These are phyloP conservation scores for Chaetomium cochliodes DNA, from an alignment of 495 filamentous ascomycete species.

Conservation along the genomic window DNA sequence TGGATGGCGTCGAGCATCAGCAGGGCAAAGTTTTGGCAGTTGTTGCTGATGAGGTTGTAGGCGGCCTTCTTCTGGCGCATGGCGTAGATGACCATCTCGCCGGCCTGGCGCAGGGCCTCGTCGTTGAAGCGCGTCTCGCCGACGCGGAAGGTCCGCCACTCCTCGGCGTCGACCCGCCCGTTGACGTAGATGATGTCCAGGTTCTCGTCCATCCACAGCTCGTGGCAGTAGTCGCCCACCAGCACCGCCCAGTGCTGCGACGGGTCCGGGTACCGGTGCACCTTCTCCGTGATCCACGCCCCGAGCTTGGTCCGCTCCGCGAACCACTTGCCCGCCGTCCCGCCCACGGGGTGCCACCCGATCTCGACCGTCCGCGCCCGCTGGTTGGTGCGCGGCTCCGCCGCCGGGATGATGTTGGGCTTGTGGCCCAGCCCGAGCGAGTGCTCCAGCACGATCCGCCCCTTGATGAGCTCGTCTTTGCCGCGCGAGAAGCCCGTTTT, in stretches of 20 bases:
- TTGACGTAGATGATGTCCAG: slow-evolving; percentile 50
- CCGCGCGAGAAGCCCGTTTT: slow-evolving; percentile 27
- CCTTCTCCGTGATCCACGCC: slow-evolving; percentile 43
- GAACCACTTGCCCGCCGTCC: slow-evolving; percentile 44
- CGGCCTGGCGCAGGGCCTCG: slow-evolving; percentile 40
- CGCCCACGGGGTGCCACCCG: slow-evolving; percentile 51
- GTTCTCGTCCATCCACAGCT: slow-evolving; percentile 49
- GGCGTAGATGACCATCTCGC: slow-evolving; percentile 45
- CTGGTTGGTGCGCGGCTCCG: slow-evolving; percentile 31
- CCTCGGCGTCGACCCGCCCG: slow-evolving; percentile 31
- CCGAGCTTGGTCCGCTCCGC: slow-evolving; percentile 47
- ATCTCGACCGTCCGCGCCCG: slow-evolving; percentile 40
- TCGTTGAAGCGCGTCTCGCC: slow-evolving; percentile 50
- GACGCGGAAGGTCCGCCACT: slow-evolving; percentile 44
- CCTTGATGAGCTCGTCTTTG: slow-evolving; percentile 40
- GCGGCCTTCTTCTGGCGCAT: slow-evolving; percentile 42
- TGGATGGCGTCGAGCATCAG: slow-evolving; percentile 45
- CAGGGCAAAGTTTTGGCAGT: slow-evolving; percentile 51
- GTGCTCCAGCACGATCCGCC: slow-evolving; percentile 40
- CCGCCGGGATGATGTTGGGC: slow-evolving; percentile 43
- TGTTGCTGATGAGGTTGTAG: slow-evolving; percentile 51
- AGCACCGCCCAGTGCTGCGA: slow-evolving; percentile 54
- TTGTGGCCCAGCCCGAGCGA: slow-evolving; percentile 44
- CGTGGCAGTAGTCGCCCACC: slow-evolving; percentile 46
- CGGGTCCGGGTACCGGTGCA: slow-evolving; percentile 47